A percentile compares a stretch with the other conserved stretches of the same genome.
Evolutionary conservation across 345 rosid species (phyloP).

Genomic region (Murraya paniculata): DNA sequence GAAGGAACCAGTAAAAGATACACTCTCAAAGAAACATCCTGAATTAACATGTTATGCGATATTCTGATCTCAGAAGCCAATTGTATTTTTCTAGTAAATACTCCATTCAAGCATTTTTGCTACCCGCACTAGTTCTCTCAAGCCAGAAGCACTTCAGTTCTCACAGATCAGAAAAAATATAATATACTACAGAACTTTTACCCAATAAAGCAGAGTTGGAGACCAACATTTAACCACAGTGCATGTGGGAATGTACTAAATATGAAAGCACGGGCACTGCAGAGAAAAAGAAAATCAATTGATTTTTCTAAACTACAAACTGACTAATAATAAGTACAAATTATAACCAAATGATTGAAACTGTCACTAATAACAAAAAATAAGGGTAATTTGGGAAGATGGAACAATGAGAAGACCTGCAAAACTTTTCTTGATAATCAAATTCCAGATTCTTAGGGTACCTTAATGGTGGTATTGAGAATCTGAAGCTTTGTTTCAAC

Average conservation of each 20-base stretch:
- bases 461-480: conserved; percentile 77
- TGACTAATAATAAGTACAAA: not conserved
- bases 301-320: not conserved
- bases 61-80: not conserved
- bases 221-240: not conserved
- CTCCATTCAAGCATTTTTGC: not conserved
- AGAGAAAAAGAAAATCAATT: not conserved
- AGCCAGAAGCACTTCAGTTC: not conserved
- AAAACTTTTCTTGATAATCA: not conserved
- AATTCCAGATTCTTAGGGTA: conserved; percentile 15
- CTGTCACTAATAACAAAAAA: not conserved
- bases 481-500: conserved; percentile 89
- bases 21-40: not conserved
- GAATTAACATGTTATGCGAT: not conserved
- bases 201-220: not conserved
- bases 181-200: not conserved
- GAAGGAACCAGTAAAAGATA: conserved; percentile 15
- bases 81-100: not conserved
- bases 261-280: no score
- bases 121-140: not conserved
- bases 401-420: conserved; percentile 2
- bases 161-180: not conserved
- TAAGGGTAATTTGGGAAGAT: not conserved
- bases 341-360: not conserved
- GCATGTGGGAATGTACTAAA: not conserved